phyloP scores from a whole-genome alignment of 192 early-diverging fungal species.

The Chytriomyces hyalinus region DNA sequence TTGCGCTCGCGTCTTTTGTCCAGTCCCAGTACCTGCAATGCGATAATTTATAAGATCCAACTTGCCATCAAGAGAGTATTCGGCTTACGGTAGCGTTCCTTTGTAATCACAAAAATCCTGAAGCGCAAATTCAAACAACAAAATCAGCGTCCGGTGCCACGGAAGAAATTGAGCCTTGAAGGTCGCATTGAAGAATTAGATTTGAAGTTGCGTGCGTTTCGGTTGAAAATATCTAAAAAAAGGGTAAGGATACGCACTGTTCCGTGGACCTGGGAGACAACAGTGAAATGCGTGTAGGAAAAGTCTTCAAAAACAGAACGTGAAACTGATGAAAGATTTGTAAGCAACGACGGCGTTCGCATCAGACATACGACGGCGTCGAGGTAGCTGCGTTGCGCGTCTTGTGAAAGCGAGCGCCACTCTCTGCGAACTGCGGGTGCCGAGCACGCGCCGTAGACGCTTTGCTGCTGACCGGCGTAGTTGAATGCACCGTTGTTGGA shows the following conservation, averaged over 20 bases:
- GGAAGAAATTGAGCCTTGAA: constrained; percentile 34
- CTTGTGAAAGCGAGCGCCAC: constrained; percentile 12
- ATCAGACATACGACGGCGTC: constrained; percentile 26
- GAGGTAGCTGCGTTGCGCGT: constrained; percentile 13
- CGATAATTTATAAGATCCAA: background rate
- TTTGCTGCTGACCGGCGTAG: too few relatives aligned
- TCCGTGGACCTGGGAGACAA: constrained; percentile 10
- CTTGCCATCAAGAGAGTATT: background rate
- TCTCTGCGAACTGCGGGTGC: constrained; percentile 16
- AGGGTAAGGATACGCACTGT: background rate
- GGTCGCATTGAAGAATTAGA: background rate
- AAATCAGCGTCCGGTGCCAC: constrained; percentile 36
- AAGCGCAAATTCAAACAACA: constrained; percentile 32
- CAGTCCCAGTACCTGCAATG: constrained; percentile 66
- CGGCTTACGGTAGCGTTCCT: constrained; percentile 37
- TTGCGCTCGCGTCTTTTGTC: constrained; percentile 58
- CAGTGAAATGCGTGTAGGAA: background rate
- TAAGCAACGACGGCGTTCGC: constrained; percentile 10
- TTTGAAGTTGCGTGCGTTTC: too few relatives aligned
- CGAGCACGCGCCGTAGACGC: background rate
- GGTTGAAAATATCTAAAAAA: too few relatives aligned
- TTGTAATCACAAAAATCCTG: constrained; percentile 23
- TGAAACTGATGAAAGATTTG: too few relatives aligned
- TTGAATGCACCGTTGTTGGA: too few relatives aligned
- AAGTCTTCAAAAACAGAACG: constrained; percentile 26